These are phyloP conservation scores for Fusarium protoensiforme DNA, from an alignment of 2,329 filamentous ascomycete species.

Conservation along the genomic window DNA sequence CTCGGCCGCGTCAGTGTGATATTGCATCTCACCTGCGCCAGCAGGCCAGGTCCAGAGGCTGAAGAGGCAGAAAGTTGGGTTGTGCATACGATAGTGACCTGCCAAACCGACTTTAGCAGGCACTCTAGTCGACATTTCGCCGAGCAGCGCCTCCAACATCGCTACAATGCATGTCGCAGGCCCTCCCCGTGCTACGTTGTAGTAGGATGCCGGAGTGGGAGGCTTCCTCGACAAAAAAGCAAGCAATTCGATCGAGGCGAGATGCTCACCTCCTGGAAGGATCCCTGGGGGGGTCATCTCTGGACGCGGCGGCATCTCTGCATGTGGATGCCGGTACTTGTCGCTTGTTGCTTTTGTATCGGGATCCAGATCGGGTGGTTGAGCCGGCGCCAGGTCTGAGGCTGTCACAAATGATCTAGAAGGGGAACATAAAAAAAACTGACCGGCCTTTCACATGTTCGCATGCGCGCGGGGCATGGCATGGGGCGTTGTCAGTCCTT, in stretches of 20 bases:
- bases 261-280: constrained; percentile 1
- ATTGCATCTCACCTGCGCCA: constrained; percentile 33
- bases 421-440: background rate
- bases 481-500: background rate
- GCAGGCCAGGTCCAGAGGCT: constrained; percentile 21
- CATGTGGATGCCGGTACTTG: constrained; percentile 38
- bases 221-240: background rate
- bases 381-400: constrained; percentile 25
- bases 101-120: constrained; percentile 9
- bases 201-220: constrained; percentile 18
- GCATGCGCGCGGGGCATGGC: background rate
- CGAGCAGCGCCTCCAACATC: constrained; percentile 17
- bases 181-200: constrained; percentile 13
- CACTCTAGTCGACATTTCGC: constrained; percentile 29
- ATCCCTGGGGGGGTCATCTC: constrained; percentile 11
- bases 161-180: constrained; percentile 5
- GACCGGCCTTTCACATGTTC: constrained; percentile 27
- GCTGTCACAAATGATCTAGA: constrained; percentile 25
- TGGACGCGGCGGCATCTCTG: constrained; percentile 13
- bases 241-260: constrained; percentile 9
- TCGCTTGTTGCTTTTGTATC: constrained; percentile 29
- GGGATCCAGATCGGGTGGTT: constrained; percentile 36
- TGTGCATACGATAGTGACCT: constrained; percentile 7
- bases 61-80: constrained; percentile 11
- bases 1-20: constrained; percentile 36